Percentiles rank a stretch among this genome's conserved stretches.
Evolutionary conservation across 306 rosid genomes (phyloP).

Genomic region (Pyrus communis): DNA sequence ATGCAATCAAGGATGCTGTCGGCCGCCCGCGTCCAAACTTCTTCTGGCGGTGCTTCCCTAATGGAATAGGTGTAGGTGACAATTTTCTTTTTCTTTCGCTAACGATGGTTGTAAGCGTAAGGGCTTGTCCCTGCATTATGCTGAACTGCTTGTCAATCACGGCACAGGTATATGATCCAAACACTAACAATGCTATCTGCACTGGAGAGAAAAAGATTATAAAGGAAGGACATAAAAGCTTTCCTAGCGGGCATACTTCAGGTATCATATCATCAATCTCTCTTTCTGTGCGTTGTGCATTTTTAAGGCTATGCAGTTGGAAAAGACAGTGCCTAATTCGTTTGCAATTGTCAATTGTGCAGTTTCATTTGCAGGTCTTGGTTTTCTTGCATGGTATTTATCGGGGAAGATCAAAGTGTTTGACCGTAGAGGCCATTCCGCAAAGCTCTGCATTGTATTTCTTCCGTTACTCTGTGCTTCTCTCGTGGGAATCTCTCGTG

Average conservation of each 20-base stretch:
- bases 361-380: slow-evolving; percentile 57
- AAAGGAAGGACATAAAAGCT: slow-evolving; percentile 54
- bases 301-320: background rate
- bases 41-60: slow-evolving; percentile 42
- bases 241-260: slow-evolving; percentile 57
- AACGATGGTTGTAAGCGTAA: too few species aligned
- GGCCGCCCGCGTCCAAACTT: slow-evolving; percentile 55
- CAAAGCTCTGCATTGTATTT: slow-evolving; percentile 33
- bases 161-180: slow-evolving; percentile 23
- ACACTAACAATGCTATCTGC: slow-evolving; percentile 28
- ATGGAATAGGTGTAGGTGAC: slow-evolving; percentile 31
- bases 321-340: slow-evolving; percentile 1
- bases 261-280: slow-evolving; percentile 11
- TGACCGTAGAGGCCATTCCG: slow-evolving; percentile 42
- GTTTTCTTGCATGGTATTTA: slow-evolving; percentile 47
- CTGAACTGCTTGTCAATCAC: background rate
- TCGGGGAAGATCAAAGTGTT: slow-evolving; percentile 47
- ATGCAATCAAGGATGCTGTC: slow-evolving; percentile 45
- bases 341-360: slow-evolving; percentile 17
- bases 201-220: slow-evolving; percentile 13
- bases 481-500: slow-evolving; percentile 37
- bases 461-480: slow-evolving; percentile 42
- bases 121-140: background rate
- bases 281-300: background rate
- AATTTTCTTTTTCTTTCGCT: background rate